phyloP scores from a whole-genome alignment of 2,329 filamentous ascomycete genomes.

The Paecilomyces sp. region DNA sequence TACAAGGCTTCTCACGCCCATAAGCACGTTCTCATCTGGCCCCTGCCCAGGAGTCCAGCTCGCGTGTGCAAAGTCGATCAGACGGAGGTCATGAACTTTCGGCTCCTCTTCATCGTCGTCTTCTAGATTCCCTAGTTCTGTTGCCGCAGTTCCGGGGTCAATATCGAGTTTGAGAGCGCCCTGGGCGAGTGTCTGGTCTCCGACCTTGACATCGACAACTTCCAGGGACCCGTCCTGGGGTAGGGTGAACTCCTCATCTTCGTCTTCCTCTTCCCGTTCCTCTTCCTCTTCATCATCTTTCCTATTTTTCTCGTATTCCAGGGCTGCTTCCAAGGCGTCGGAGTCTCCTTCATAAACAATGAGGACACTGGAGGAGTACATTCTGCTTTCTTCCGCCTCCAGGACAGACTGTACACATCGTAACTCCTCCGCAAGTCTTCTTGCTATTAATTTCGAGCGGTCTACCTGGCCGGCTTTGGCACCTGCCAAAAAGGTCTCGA shows the following conservation, averaged over 20 bases:
- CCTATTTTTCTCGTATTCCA: conserved; percentile 37
- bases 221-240: conserved; percentile 23
- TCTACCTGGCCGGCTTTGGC: conserved; percentile 33
- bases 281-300: conserved; percentile 26
- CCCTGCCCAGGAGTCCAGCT: conserved; percentile 73
- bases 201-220: conserved; percentile 22
- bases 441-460: conserved; percentile 37
- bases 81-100: conserved; percentile 68
- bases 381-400: conserved; percentile 54
- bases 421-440: conserved; percentile 35
- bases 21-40: conserved; percentile 75
- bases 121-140: conserved; percentile 44
- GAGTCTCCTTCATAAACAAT: conserved; percentile 61
- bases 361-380: conserved; percentile 60
- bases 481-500: conserved; percentile 50
- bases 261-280: conserved; percentile 18
- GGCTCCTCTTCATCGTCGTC: conserved; percentile 51
- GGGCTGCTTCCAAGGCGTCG: conserved; percentile 44
- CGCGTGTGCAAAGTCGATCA: conserved; percentile 97
- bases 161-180: conserved; percentile 28
- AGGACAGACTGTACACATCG: conserved; percentile 40
- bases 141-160: conserved; percentile 27
- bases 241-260: conserved; percentile 17
- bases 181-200: conserved; percentile 19
- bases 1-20: conserved; percentile 64